A percentile compares a stretch with the other conserved stretches of the same genome.
phyloP scores from a whole-genome alignment of 345 rosid species.

The Erucastrum elatum region DNA sequence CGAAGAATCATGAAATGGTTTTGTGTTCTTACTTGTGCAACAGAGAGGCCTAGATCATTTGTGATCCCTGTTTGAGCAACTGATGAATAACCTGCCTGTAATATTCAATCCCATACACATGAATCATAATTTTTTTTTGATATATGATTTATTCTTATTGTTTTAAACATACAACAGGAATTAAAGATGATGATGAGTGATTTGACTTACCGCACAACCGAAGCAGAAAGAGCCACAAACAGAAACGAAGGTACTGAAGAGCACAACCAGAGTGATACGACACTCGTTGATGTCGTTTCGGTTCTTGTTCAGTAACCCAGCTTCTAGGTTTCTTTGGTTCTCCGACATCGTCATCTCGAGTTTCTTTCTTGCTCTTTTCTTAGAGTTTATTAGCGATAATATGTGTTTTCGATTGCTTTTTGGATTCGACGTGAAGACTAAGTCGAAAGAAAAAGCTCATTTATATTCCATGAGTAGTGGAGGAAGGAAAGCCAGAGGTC shows the following conservation, averaged over 20 bases:
- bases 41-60: constrained; percentile 45
- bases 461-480: constrained; percentile 38
- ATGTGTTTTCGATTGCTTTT: neutral
- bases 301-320: constrained; percentile 33
- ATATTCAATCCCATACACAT: neutral
- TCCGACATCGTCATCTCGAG: constrained; percentile 33
- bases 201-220: constrained; percentile 42
- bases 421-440: constrained; percentile 5
- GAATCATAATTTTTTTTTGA: neutral
- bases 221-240: constrained; percentile 46
- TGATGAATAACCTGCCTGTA: constrained; percentile 52
- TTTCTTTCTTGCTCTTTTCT: neutral
- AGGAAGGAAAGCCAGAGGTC: constrained; percentile 32
- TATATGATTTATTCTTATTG: neutral
- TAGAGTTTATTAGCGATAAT: neutral
- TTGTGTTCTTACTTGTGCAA: constrained; percentile 37
- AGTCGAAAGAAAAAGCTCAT: constrained; percentile 14
- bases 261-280: constrained; percentile 34
- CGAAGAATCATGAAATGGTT: constrained; percentile 1
- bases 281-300: constrained; percentile 37
- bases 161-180: neutral
- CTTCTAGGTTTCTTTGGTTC: constrained; percentile 25
- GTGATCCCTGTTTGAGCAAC: constrained; percentile 45
- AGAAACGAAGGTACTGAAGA: constrained; percentile 44
- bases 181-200: neutral